A percentile compares a stretch with the other conserved stretches of the same genome.
These are phyloP conservation scores for Tulasnella sp. DNA, from an alignment of 768 basidiomycete species.

Conservation along the genomic window DNA sequence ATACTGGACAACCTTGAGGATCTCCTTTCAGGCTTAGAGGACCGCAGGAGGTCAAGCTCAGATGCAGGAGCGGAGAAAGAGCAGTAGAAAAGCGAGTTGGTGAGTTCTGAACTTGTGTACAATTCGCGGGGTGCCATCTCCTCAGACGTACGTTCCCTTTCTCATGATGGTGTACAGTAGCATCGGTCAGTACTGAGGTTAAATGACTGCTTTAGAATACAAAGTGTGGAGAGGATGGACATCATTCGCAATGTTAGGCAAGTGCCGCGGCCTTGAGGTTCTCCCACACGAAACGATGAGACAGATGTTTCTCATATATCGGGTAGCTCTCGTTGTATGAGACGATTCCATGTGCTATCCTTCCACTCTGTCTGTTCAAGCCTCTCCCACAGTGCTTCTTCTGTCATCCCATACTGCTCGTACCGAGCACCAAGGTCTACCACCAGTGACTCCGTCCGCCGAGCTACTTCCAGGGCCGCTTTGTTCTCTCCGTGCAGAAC, in stretches of 20 bases:
- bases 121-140: too few relatives aligned
- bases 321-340: constrained; percentile 7
- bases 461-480: constrained; percentile 71
- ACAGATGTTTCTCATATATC: constrained; percentile 11
- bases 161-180: too few relatives aligned
- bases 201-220: too few relatives aligned
- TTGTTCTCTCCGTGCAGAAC: constrained; percentile 59
- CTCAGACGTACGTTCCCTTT: too few relatives aligned
- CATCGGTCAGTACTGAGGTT: too few relatives aligned
- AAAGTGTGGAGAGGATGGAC: too few relatives aligned
- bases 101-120: too few relatives aligned
- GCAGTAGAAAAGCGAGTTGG: too few relatives aligned
- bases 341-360: constrained; percentile 63
- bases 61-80: background rate
- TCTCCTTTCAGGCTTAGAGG: background rate
- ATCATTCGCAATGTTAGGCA: too few relatives aligned
- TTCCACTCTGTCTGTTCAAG: constrained; percentile 80
- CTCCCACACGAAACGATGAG: too few relatives aligned
- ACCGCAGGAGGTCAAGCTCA: background rate
- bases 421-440: constrained; percentile 31
- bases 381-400: constrained; percentile 74
- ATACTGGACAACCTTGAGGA: constrained; percentile 35
- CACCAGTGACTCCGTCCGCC: constrained; percentile 40
- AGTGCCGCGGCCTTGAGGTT: too few relatives aligned
- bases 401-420: constrained; percentile 74